Evolutionary conservation across 331 rosid genomes (phyloP), one percentile per base, ranked within the genome.

Genomic region (Rhamnella rubrinervis): DNA sequence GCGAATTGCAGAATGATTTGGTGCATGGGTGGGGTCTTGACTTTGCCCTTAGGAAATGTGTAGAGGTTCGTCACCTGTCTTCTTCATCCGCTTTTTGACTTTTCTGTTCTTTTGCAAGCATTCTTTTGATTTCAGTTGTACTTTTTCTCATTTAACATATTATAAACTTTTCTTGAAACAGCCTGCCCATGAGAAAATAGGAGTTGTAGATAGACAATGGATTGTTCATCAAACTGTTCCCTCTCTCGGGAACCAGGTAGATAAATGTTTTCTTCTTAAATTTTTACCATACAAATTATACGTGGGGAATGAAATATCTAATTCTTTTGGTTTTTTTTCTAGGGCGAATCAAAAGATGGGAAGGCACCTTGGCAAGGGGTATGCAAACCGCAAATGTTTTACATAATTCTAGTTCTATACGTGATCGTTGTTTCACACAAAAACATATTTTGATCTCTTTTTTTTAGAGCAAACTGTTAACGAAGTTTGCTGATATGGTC

Each of bases 1-100:
- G 61, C 50, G 68, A 44, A 38, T 75, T 80, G 80, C 84, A 95
- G 99, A 95, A 95, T 82, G 99, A 95, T 86, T 87, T 95, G 84
- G 86, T 95, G 71, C 99, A 95, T 31, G 99, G 99, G 8, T 95
- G 97, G 99, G 99, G 99, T 66, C 99, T 95, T 73, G 99, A 95
- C 75, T 91, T 95, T 84, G 90, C 99, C 68, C 84, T 95, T 47
- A 81, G 97, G 82, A 91, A 83, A 84, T 95, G 99, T 72, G 99
- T 95, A 7, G 95, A 95, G 86, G 99, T 87, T 65, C 77, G 82
- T 84, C 55, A 39, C 73, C 63, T 71, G 51, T 65, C 51, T 53
- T 50, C 68, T 28, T 53, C 65, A 61, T 59, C 56, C 35, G 0
- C 35, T 31, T 66, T 21, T 8, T 25, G 13, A 13, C 20, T 4